Evolutionary conservation across 805 yeast genomes (phyloP).

Genomic region (Saturnispora hagleri): DNA sequence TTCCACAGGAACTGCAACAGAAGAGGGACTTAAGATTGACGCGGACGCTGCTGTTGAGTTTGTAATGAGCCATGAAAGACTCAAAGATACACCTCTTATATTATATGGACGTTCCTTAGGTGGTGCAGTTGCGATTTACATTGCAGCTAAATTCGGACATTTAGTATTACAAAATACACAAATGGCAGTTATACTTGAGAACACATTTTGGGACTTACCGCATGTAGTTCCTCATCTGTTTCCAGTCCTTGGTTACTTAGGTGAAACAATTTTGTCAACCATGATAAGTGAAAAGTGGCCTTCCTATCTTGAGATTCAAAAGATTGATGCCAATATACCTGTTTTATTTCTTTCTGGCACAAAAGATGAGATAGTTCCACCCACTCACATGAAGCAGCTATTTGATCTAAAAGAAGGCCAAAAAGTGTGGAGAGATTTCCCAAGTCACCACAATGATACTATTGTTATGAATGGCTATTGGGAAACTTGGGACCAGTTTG

Average conservation of each 20-base stretch:
- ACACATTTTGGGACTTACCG: slow-evolving; percentile 71
- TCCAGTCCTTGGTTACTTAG: slow-evolving; percentile 51
- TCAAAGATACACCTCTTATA: slow-evolving; percentile 44
- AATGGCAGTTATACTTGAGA: slow-evolving; percentile 58
- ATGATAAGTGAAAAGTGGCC: slow-evolving; percentile 59
- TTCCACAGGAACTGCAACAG: slow-evolving; percentile 69
- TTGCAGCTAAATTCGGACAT: slow-evolving; percentile 50
- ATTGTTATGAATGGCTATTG: slow-evolving; percentile 69
- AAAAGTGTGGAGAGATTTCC: slow-evolving; percentile 48
- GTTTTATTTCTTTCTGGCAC: slow-evolving; percentile 63
- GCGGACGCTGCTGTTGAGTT: slow-evolving; percentile 63
- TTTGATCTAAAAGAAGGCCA: slow-evolving; percentile 33
- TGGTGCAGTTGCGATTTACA: slow-evolving; percentile 86
- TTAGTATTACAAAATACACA: slow-evolving; percentile 11
- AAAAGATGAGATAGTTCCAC: slow-evolving; percentile 88
- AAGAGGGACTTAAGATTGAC: slow-evolving; percentile 71
- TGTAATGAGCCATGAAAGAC: slow-evolving; percentile 43
- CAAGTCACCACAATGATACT: slow-evolving; percentile 78
- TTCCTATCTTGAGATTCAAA: slow-evolving; percentile 50
- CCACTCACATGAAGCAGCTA: slow-evolving; percentile 61
- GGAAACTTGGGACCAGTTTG: slow-evolving; percentile 53
- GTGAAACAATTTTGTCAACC: slow-evolving; percentile 16
- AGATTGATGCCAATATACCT: slow-evolving; percentile 48
- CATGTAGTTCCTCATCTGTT: slow-evolving; percentile 67
- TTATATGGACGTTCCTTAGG: slow-evolving; percentile 89